Percentiles rank a stretch among this genome's conserved stretches.
phyloP scores from a whole-genome alignment of 805 yeast species.

The Hanseniaspora guilliermondii region DNA sequence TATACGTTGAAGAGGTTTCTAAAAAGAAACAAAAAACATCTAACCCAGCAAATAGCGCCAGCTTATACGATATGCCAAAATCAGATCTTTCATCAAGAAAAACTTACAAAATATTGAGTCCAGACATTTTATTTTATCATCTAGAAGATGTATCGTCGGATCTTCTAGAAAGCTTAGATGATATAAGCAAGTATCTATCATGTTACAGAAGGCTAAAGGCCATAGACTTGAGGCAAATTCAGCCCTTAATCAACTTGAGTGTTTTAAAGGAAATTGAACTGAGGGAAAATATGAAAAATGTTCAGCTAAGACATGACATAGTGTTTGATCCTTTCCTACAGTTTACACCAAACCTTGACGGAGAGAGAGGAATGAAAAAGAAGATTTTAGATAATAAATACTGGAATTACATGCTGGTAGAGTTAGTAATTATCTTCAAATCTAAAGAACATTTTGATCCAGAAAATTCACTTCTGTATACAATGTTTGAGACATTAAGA shows the following conservation, averaged over 20 bases:
- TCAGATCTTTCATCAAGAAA: background rate
- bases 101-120: background rate
- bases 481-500: slow-evolving; percentile 62
- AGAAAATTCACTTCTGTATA: slow-evolving; percentile 39
- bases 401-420: slow-evolving; percentile 66
- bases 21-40: background rate
- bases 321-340: slow-evolving; percentile 84
- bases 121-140: slow-evolving; percentile 3
- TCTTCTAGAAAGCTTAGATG: background rate
- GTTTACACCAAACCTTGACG: slow-evolving; percentile 81
- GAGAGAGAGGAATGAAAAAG: slow-evolving; percentile 77
- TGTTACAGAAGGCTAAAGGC: background rate
- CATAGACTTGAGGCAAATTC: slow-evolving; percentile 12
- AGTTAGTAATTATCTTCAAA: slow-evolving; percentile 38
- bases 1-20: background rate
- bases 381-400: slow-evolving; percentile 63
- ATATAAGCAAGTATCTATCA: background rate
- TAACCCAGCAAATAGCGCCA: background rate
- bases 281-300: slow-evolving; percentile 78
- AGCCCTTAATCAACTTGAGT: slow-evolving; percentile 76
- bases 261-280: slow-evolving; percentile 76
- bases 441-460: slow-evolving; percentile 16
- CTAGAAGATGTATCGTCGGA: background rate
- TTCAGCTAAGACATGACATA: slow-evolving; percentile 85
- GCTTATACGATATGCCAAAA: background rate